Conservation (phyloP, 2,329 filamentous ascomycete genomes). For the Hypoxylon sp. region DNA sequence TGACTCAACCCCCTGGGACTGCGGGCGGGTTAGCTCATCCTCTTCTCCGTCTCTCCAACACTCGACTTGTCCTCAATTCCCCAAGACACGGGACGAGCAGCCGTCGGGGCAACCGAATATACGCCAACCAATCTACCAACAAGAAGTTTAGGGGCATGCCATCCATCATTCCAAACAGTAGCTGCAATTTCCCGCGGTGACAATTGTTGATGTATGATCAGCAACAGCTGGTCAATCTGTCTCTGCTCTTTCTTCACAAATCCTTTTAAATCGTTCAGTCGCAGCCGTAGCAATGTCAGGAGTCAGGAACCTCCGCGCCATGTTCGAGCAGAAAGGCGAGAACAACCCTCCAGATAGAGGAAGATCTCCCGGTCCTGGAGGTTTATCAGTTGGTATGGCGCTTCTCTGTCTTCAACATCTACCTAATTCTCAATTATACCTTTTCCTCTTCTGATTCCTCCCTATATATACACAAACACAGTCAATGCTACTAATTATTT, state of each 20-base stretch:
- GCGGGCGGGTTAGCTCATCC: constrained; percentile 2
- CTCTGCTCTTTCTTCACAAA: constrained; percentile 42
- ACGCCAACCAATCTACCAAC: constrained; percentile 12
- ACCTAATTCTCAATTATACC: not conserved
- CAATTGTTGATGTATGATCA: constrained; percentile 44
- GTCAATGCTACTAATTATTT: constrained; percentile 16
- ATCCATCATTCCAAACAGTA: constrained; percentile 43
- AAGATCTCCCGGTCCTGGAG: constrained; percentile 70
- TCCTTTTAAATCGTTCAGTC: constrained; percentile 43
- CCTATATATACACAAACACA: constrained; percentile 20
- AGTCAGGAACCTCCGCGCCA: constrained; percentile 82
- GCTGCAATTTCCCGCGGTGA: constrained; percentile 50
- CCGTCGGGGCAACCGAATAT: constrained; percentile 1
- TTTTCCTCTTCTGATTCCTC: constrained; percentile 10
- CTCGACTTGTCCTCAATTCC: constrained; percentile 24
- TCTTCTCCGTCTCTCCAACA: constrained; percentile 12
- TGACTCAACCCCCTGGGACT: constrained; percentile 18
- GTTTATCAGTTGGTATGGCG: constrained; percentile 61
- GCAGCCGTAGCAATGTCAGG: constrained; percentile 69
- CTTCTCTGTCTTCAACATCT: constrained; percentile 32
- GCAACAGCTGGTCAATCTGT: constrained; percentile 45
- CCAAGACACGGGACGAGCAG: constrained; percentile 13
- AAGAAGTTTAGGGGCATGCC: constrained; percentile 42
- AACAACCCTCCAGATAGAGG: constrained; percentile 76
- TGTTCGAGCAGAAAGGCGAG: constrained; percentile 82